phyloP scores from a whole-genome alignment of 805 yeast species.

The Yamadazyma ubonensis region DNA sequence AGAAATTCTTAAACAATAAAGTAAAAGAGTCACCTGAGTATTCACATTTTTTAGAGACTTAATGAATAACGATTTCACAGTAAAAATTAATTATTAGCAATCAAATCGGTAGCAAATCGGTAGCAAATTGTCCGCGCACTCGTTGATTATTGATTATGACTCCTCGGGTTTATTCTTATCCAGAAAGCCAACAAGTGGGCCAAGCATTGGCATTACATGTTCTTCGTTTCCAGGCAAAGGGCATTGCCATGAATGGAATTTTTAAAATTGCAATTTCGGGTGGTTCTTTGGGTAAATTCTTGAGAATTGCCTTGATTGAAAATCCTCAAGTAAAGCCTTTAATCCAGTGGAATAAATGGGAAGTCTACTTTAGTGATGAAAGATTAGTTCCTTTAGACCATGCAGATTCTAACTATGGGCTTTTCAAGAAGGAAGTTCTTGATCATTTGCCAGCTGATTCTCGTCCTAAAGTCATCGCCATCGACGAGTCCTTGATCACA shows the following conservation, averaged over 20 bases:
- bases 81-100: no score
- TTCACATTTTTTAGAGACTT: conserved; percentile 64
- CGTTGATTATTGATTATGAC: background rate
- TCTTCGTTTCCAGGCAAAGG: conserved; percentile 59
- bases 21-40: conserved; percentile 91
- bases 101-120: background rate
- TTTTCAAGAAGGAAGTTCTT: conserved; percentile 65
- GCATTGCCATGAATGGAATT: conserved; percentile 41
- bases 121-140: background rate
- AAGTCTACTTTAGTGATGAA: conserved; percentile 86
- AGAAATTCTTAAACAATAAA: conserved; percentile 79
- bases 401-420: conserved; percentile 82
- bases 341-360: conserved; percentile 73
- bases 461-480: conserved; percentile 62
- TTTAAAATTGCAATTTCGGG: conserved; percentile 87
- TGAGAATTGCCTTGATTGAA: conserved; percentile 64
- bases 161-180: conserved; percentile 44
- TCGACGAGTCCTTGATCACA: conserved; percentile 60
- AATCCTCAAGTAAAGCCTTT: conserved; percentile 43
- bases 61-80: no score
- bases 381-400: conserved; percentile 81
- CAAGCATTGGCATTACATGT: conserved; percentile 63
- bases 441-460: conserved; percentile 37
- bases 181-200: conserved; percentile 61
- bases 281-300: conserved; percentile 80